Evolutionary conservation across 1,284 basidiomycete genomes (phyloP), one percentile per base, ranked within the genome.

Genomic region (Rhodotorula sp.): DNA sequence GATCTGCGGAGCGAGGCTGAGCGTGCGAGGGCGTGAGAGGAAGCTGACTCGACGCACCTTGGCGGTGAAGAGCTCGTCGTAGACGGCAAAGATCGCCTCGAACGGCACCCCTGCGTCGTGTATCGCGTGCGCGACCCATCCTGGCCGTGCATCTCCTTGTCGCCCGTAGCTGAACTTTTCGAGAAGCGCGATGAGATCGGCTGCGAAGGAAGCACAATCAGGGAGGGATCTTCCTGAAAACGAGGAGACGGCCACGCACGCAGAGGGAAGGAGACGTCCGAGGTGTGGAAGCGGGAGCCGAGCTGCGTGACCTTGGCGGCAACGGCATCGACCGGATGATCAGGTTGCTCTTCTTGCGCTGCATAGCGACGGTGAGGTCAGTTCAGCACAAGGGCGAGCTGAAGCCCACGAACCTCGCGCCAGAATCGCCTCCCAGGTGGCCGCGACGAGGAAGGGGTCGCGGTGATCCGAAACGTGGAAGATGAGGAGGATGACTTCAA

Each of bases 401-500:
- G 75, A 22, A 70, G 73, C 49, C 66, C 29, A 54, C 67, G 67
- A 34, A 77, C 92, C 87, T 75, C 89, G 86, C 58, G 89, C 86
- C 68, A 98, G 86, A 71, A 99, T 87, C 73, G 87, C 87, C 73
- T 88, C 88, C 96, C 95, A 99, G 39, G 94, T 92, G 5, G 89
- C 88, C 59, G 86, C 84, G 13, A 92, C 88, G 39, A 96, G 82
- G 62, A 85, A 86, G 68, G 90, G 88, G 77, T 99, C 92, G 24
- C 89, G 87, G 78, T 94, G 91, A 79, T 95, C 93, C 13, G 96
- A 92, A 8, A 95, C 90, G 78, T 96, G 91, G 68, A 98, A 85
- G 78, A 97, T 94, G 48, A 97, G 84, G 29, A 99, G 84, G 79
- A 95, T 92, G 78, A 92, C 86, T 59, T 89, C 85, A 19, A 90